Conservation (phyloP, 306 rosid genomes). For the Cicer yamashitae region DNA sequence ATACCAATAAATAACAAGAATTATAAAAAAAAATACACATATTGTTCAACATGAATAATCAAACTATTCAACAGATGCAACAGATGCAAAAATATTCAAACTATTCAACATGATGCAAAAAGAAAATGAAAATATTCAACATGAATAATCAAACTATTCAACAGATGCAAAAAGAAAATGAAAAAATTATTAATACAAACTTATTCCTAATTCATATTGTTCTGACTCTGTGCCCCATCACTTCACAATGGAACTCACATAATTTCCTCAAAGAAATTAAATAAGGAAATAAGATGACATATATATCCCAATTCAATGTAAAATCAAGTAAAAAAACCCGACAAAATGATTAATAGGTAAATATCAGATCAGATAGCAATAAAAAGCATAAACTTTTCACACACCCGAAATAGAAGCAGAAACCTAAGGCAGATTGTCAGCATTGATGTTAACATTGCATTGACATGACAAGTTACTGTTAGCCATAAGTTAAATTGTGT, state of each 20-base stretch:
- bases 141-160: conserved; percentile 14
- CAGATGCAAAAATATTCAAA: conserved; percentile 6
- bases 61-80: background rate
- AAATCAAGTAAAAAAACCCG: conserved; percentile 13
- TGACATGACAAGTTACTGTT: conserved; percentile 8
- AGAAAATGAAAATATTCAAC: background rate
- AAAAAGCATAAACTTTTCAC: background rate
- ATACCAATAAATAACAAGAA: background rate
- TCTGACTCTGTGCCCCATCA: background rate
- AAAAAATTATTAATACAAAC: background rate
- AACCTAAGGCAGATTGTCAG: conserved; percentile 5
- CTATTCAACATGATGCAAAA: background rate
- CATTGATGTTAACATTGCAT: conserved; percentile 1
- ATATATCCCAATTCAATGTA: conserved; percentile 25
- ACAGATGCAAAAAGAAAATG: background rate
- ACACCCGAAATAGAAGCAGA: conserved; percentile 24
- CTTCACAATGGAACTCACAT: background rate
- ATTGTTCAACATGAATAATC: conserved; percentile 2
- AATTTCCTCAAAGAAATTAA: background rate
- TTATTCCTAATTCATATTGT: background rate
- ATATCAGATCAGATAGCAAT: background rate
- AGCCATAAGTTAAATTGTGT: background rate
- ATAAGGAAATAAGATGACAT: background rate
- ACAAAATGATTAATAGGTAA: background rate
- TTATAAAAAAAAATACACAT: conserved; percentile 25